phyloP scores from a whole-genome alignment of 176 grass and related monocot species.

The Carex myosuroides region DNA sequence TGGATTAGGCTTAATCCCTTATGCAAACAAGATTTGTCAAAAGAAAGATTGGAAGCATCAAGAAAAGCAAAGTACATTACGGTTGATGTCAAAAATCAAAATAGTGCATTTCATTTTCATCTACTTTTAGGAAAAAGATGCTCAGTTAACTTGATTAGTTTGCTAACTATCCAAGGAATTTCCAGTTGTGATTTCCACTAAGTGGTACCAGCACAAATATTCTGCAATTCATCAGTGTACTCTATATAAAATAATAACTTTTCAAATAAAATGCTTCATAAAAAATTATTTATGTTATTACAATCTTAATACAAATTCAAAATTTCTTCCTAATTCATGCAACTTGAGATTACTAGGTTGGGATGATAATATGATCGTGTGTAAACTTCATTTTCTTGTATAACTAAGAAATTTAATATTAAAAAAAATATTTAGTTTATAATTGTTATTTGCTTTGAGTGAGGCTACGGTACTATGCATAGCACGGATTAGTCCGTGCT shows the following conservation, averaged over 20 bases:
- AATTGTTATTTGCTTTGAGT: no score
- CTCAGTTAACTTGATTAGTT: background rate
- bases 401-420: no score
- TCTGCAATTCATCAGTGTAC: background rate
- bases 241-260: background rate
- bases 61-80: constrained; percentile 13
- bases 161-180: background rate
- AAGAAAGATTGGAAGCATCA: constrained; percentile 17
- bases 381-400: no score
- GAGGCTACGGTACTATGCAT: no score
- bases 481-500: no score
- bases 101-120: constrained; percentile 6
- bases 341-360: no score
- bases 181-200: background rate
- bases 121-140: constrained; percentile 18
- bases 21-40: constrained; percentile 11
- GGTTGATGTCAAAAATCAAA: constrained; percentile 1
- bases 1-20: constrained; percentile 4
- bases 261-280: background rate
- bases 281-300: background rate
- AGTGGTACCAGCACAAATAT: background rate
- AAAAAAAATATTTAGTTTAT: no score
- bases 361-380: no score
- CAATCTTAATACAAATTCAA: background rate
- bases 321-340: no score